Base-by-base conservation (phyloP, 148 eudicot species). In the Spergularia marina region DNA sequence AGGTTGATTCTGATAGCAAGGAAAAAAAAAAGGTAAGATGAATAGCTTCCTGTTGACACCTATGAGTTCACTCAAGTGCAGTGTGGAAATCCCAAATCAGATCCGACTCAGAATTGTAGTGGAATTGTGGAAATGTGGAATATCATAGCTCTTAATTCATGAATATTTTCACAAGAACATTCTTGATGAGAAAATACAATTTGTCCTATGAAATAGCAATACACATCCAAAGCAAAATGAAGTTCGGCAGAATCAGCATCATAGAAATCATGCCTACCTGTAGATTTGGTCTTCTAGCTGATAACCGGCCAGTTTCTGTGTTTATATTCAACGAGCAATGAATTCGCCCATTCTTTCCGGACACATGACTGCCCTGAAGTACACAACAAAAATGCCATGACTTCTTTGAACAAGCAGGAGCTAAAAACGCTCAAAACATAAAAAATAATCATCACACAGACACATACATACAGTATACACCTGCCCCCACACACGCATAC, bases 291-390 rank as follows among this genome's bases (percentile, higher is more conserved):
- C 99, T 88, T 77, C 99, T 88, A 70, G 99, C 99, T 82, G 99
- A 96, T 63, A 96, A 76, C 53, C 99, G 89, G 60, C 99, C 98
- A 54, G 99, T 96, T 85, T 96, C 99, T 18, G 99, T 96, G 80
- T 96, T 96, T 70, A 96, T 92, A 84, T 96, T 96, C 70, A 96
- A 81, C 3, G 99, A 96, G 86, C 99, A 96, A 85, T 96, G 99
- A 73, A 96, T 82, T 17, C 98, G 96, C 73, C 97, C 99, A 78
- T 88, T 81, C 72, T 80, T 88, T 68, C 99, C 98, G 18, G 97
- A 80, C 60, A 96, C 82, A 81, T 88, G 89, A 82, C 88, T 86
- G 15, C 95, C 98, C 99, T 92, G 91, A 66, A 15, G 70, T 71
- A 25, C 72, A 82, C 17, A 63, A 65, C 21, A 74, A 1, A 73